Evolutionary conservation across 139 green algal species (phyloP).

Genomic region (Axilococcus clingmanii): DNA sequence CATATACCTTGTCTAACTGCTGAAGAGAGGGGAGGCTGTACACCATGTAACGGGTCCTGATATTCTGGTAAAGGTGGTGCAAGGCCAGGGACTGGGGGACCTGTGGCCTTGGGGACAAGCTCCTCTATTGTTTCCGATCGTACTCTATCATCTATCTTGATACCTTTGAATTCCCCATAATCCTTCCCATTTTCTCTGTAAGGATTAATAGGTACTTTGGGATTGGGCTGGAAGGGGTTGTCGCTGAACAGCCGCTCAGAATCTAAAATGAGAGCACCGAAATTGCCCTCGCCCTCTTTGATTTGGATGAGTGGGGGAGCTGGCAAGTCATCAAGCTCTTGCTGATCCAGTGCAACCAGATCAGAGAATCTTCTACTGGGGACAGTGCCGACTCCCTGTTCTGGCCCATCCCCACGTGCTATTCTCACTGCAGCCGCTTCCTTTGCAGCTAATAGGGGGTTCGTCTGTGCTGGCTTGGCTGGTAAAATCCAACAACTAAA

Average conservation of each 20-base stretch:
- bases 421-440: neutral
- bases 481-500: slow-evolving; percentile 24
- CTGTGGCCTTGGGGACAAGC: neutral
- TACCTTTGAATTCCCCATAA: slow-evolving; percentile 12
- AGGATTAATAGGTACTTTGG: neutral
- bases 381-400: too few relatives aligned
- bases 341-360: slow-evolving; percentile 10
- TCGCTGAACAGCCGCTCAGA: neutral
- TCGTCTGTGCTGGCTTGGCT: neutral
- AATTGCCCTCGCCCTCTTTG: neutral
- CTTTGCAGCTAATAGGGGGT: too few relatives aligned
- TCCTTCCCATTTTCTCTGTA: neutral
- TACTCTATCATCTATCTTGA: slow-evolving; percentile 4
- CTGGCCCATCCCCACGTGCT: too few relatives aligned
- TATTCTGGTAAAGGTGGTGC: neutral
- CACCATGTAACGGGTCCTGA: neutral
- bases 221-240: neutral
- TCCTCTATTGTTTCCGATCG: neutral
- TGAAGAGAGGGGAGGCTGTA: neutral
- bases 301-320: neutral
- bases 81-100: neutral
- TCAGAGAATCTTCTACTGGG: slow-evolving; percentile 16
- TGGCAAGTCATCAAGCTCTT: slow-evolving; percentile 1
- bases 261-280: neutral
- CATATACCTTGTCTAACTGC: too few relatives aligned